Conservation (phyloP, 108 stramenopile genomes). For the Cyclotella atomus region DNA sequence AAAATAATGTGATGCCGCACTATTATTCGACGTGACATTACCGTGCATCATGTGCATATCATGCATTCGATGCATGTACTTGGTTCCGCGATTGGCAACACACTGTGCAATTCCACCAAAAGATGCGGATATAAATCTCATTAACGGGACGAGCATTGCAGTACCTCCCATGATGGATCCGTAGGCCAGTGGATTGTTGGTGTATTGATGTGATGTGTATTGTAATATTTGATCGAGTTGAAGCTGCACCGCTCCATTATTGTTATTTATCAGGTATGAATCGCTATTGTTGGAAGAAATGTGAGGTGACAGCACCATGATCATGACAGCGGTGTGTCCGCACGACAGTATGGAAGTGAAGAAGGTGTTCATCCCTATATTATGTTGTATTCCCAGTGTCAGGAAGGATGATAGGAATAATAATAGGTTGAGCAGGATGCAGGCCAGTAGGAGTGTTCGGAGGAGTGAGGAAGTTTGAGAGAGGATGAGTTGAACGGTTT, state of each 20-base stretch:
- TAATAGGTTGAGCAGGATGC: neutral
- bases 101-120: constrained; percentile 10
- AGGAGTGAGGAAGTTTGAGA: neutral
- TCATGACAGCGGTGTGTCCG: neutral
- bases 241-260: neutral
- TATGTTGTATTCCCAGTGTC: neutral
- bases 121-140: constrained; percentile 8
- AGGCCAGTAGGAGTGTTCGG: neutral
- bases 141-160: neutral
- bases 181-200: constrained; percentile 7
- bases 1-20: neutral
- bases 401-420: constrained; percentile 1
- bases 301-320: constrained; percentile 5
- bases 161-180: constrained; percentile 16
- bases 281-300: neutral
- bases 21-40: neutral
- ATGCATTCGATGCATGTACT: too few species aligned
- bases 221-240: constrained; percentile 2
- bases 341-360: neutral
- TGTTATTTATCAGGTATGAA: neutral
- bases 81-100: neutral
- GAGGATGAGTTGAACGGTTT: neutral
- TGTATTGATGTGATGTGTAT: neutral
- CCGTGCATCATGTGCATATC: neutral
- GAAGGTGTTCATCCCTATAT: constrained; percentile 4